Base-by-base conservation (phyloP, 2,329 filamentous ascomycete species). In the Stachybotrys chartarum region DNA sequence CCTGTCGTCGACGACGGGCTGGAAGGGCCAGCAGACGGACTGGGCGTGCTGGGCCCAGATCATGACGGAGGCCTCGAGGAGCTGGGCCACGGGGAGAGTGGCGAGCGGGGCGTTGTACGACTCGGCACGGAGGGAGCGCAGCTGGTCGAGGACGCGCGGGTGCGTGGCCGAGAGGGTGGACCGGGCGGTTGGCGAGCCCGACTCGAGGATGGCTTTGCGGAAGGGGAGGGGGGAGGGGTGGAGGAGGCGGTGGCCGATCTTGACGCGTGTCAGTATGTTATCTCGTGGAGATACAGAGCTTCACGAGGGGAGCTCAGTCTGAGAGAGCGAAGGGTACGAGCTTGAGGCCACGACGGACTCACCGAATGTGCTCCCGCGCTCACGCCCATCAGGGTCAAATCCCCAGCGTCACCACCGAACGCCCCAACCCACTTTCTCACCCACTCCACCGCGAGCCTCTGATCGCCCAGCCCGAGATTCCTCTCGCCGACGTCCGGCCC, bases 181-280 rank as follows among this genome's bases (percentile, higher is more conserved):
- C 30, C 82, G 77, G 14, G 81, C 78, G 0, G 78, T 80, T n/a
- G 81, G 66, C 0, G 75, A 78, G 11, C 82, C 81, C 5, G 80
- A 84, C 62, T 84, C 81, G 42, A 84, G 71, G 54, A 85, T 81
- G 30, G 75, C 78, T 60, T 77, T 78, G 57, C 73, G 70, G 61
- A 84, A 81, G 57, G 75, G 75, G 24, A 72, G 75, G 0, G 75
- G 77, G 17, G 63, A 61, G 3, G 70, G 65, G 50, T 73, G 72
- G 58, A 88, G 80, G 16, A 90, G 69, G 60, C 88, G 85, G 63
- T 90, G 86, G 3, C 86, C 86, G 59, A 88, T 80, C 80, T 86
- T 24, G 57, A 47, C 48, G 55, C 53, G 24, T 45, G 11, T 10
- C 35, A 42, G 35, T 42, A 10, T 42, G 35, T 4, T 24, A 24